Evolutionary conservation across 345 rosid species (phyloP).

Genomic region (Eucalyptus tenuipes): DNA sequence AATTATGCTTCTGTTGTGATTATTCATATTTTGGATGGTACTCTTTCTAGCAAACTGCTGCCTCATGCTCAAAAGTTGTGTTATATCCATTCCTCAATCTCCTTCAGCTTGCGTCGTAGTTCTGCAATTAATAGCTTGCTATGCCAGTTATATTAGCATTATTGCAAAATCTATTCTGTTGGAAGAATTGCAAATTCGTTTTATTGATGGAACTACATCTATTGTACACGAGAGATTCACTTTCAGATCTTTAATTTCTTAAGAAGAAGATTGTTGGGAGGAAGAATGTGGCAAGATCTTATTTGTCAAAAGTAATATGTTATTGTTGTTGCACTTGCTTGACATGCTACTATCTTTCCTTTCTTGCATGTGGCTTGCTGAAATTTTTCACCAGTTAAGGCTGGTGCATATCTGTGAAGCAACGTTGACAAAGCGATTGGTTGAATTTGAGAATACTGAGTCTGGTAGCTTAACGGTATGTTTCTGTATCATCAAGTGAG

Average conservation of each 20-base stretch:
- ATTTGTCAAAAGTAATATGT: neutral
- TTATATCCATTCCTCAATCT: neutral
- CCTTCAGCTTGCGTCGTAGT: neutral
- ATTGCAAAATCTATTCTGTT: neutral
- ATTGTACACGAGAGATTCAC: neutral
- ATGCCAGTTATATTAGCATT: neutral
- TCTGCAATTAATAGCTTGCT: neutral
- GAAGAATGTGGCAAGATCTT: neutral
- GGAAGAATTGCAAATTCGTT: neutral
- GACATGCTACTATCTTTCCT: neutral
- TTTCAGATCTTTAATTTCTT: neutral
- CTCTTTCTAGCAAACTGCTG: neutral
- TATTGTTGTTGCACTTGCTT: neutral
- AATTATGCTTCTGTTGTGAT: neutral
- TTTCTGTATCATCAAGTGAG: neutral
- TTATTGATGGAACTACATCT: neutral
- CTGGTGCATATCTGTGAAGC: slow-evolving; percentile 90
- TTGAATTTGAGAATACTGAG: slow-evolving; percentile 80
- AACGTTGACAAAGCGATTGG: slow-evolving; percentile 78
- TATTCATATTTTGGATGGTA: neutral
- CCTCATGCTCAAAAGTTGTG: neutral
- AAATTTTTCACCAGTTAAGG: slow-evolving; percentile 34
- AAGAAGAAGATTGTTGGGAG: neutral
- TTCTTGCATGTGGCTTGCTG: neutral
- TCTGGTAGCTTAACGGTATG: slow-evolving; percentile 81